Conservation (phyloP, 148 eudicot species). For the Agrostemma githago region DNA sequence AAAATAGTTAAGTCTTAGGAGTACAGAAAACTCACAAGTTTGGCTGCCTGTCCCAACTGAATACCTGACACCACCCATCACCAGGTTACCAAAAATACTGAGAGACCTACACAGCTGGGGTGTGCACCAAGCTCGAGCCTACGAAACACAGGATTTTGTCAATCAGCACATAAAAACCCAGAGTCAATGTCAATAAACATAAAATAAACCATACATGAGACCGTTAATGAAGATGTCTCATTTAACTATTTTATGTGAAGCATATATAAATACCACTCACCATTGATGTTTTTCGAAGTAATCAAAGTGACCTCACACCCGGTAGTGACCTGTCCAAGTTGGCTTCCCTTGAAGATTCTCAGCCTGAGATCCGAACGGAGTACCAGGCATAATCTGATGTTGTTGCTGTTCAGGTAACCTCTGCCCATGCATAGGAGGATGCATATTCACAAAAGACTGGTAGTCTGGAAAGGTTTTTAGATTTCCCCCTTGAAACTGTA, state of each 20-base stretch:
- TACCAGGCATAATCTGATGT: slow-evolving; percentile 30
- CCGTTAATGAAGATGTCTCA: background rate
- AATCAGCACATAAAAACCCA: slow-evolving; percentile 9
- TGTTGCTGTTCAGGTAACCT: slow-evolving; percentile 39
- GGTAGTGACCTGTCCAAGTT: slow-evolving; percentile 43
- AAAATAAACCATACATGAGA: no score
- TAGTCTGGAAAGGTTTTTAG: slow-evolving; percentile 29
- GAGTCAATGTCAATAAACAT: slow-evolving; percentile 3
- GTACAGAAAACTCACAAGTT: slow-evolving; percentile 34
- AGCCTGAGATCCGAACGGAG: slow-evolving; percentile 36
- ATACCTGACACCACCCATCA: slow-evolving; percentile 38
- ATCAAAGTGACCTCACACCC: slow-evolving; percentile 38
- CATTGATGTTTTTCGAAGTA: slow-evolving; percentile 23
- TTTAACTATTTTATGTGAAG: background rate
- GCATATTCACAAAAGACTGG: slow-evolving; percentile 30
- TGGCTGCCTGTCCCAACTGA: slow-evolving; percentile 39
- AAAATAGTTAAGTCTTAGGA: background rate
- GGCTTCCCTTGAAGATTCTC: slow-evolving; percentile 46
- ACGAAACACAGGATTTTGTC: slow-evolving; percentile 16
- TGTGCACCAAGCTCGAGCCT: slow-evolving; percentile 25
- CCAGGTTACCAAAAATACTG: slow-evolving; percentile 38
- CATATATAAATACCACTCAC: slow-evolving; percentile 19
- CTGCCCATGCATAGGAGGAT: slow-evolving; percentile 30
- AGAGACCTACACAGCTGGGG: slow-evolving; percentile 36
- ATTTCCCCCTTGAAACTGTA: slow-evolving; percentile 37